These are phyloP conservation scores for Hura crepitans DNA, from an alignment of 441 rosid species.

Conservation along the genomic window DNA sequence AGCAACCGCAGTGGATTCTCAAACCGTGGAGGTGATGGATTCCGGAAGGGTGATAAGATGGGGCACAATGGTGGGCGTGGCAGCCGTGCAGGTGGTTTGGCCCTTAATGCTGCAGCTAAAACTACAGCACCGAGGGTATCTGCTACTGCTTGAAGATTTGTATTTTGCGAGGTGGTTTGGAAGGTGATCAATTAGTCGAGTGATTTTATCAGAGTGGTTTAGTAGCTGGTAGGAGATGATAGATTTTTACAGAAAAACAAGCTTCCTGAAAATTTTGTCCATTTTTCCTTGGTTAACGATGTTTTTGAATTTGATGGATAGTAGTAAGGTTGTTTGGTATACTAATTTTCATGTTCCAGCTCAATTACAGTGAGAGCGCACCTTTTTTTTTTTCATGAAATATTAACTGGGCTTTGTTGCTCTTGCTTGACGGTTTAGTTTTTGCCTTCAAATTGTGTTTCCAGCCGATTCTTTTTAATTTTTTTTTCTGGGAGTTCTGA, in stretches of 20 bases:
- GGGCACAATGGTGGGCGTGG: constrained; percentile 43
- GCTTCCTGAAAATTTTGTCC: constrained; percentile 5
- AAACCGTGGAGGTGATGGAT: constrained; percentile 63
- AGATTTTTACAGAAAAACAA: constrained; percentile 4
- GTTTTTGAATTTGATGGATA: no score
- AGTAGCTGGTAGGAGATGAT: constrained; percentile 21
- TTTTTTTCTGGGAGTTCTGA: no score
- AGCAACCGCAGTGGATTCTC: constrained; percentile 57
- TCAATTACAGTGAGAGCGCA: no score
- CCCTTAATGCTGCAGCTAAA: constrained; percentile 35
- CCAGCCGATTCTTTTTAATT: no score
- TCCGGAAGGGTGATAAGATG: constrained; percentile 43
- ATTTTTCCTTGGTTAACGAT: no score
- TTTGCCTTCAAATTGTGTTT: no score
- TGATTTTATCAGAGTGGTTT: constrained; percentile 18
- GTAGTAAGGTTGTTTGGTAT: no score
- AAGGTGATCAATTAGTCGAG: constrained; percentile 18
- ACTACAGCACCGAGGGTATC: constrained; percentile 43
- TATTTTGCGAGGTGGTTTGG: constrained; percentile 5
- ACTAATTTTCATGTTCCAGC: no score
- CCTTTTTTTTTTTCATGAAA: no score
- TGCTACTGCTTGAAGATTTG: constrained; percentile 44
- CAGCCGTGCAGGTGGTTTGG: constrained; percentile 39
- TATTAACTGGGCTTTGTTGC: no score
- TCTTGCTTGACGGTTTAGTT: no score